A percentile compares a stretch with the other conserved stretches of the same genome.
Evolutionary conservation across 2,329 filamentous ascomycete species (phyloP).

Genomic region (Aspergillus pseudoglaucus): DNA sequence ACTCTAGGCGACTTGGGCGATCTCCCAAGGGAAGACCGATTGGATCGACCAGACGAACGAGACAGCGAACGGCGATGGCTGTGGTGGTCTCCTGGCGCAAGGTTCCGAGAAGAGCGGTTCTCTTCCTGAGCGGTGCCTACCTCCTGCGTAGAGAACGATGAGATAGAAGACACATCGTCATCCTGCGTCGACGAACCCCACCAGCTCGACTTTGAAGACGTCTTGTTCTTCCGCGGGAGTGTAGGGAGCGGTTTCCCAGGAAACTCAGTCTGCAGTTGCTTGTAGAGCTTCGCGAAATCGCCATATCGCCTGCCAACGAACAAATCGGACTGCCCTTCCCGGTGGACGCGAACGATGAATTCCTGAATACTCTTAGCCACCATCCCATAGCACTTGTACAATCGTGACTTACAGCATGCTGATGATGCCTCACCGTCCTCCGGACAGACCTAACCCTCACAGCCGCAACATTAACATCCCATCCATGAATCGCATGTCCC

Average conservation of each 20-base stretch:
- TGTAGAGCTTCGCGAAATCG: constrained; percentile 76
- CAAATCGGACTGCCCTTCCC: constrained; percentile 65
- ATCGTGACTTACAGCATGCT: constrained; percentile 65
- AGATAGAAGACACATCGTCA: constrained; percentile 73
- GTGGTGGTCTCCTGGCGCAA: constrained; percentile 22
- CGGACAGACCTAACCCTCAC: constrained; percentile 76
- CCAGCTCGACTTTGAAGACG: constrained; percentile 55
- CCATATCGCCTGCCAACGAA: constrained; percentile 83
- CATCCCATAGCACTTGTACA: neutral
- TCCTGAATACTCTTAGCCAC: constrained; percentile 50
- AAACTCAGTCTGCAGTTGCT: constrained; percentile 71
- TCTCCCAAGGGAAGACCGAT: constrained; percentile 1
- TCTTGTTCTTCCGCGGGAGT: constrained; percentile 85
- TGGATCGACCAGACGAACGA: constrained; percentile 8
- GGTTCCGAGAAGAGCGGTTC: constrained; percentile 23
- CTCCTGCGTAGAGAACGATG: constrained; percentile 67
- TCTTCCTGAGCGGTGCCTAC: constrained; percentile 40
- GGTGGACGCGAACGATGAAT: constrained; percentile 82
- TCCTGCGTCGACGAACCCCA: constrained; percentile 47
- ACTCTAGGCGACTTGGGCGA: constrained; percentile 24
- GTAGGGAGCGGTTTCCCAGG: constrained; percentile 85
- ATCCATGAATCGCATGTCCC: constrained; percentile 86
- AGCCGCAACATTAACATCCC: constrained; percentile 93
- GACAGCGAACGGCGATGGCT: constrained; percentile 22
- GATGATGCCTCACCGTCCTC: constrained; percentile 81